Base-by-base conservation (phyloP, 768 basidiomycete genomes). In the Mycena polygramma region DNA sequence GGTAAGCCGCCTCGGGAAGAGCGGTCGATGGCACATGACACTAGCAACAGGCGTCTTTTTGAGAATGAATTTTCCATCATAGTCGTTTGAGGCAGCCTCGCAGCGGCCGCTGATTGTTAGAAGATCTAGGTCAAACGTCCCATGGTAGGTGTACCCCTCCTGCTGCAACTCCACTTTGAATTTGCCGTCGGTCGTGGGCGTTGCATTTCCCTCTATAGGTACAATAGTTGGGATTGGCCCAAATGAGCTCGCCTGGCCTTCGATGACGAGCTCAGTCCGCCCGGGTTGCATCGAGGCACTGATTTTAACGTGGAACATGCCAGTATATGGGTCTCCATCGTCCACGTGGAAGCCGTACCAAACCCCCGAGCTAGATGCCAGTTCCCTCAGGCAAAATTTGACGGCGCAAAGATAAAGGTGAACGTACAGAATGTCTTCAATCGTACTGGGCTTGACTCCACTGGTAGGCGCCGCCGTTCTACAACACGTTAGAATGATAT, bases 21-120 rank as follows among this genome's bases (percentile, higher is more conserved):
- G 59, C n/a, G 65, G 65, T 26, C 65, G 65, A 39, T 66, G 57
- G 57, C 65, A 66, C 54, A 66, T 55, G 30, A 58, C 49, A 4
- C 48, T 49, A 22, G 45, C 43, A 4, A 15, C 20, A 22, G 53
- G 41, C 15, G 65, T 66, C 45, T 58, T 55, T 24, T 66, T 55
- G 46, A 60, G 59, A 30, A 60, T 46, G 54, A 55, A 55, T 13
- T 36, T 15, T 11, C 19, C 13, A 19, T 37, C 19, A 52, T 13
- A 52, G 7, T 13, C 35, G 36, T 55, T n/a, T n/a, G 54, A 13
- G 35, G 20, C 36, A 6, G 20, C 24, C 7, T 60, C 36, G 36
- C 51, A 52, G 1, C 14, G 24, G 20, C 51, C 51, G 24, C 51
- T 52, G 11, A 52, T 52, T 26, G 30, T 52, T 30, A 26, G 51